Evolutionary conservation across 225 moss, liverwort and hornwort species (phyloP).

Genomic region (Bryoerythrophyllum caledonicum): DNA sequence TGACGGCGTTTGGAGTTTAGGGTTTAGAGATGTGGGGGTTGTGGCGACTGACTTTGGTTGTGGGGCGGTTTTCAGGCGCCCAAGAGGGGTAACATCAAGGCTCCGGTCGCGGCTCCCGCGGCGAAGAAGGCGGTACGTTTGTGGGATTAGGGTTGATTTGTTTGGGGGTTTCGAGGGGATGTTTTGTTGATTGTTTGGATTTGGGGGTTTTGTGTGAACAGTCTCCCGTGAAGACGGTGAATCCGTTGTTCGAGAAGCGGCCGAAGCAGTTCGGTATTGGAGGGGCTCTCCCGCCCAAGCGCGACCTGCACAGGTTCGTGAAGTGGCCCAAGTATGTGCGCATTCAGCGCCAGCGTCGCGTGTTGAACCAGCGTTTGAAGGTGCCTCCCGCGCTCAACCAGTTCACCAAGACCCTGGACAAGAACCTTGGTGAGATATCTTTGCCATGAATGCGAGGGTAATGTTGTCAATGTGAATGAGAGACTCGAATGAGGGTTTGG

Average conservation of each 20-base stretch:
- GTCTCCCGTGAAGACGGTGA: conserved; percentile 54
- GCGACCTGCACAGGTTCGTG: conserved; percentile 89
- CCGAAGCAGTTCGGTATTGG: conserved; percentile 72
- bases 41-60: background rate
- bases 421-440: conserved; percentile 64
- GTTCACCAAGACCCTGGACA: conserved; percentile 91
- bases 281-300: conserved; percentile 92
- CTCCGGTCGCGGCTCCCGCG: conserved; percentile 56
- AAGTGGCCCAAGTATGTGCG: conserved; percentile 99
- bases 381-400: conserved; percentile 92
- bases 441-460: background rate
- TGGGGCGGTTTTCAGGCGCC: conserved; percentile 49
- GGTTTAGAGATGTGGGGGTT: background rate
- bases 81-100: conserved; percentile 73
- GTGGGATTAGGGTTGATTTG: background rate
- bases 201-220: conserved; percentile 6
- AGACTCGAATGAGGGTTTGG: background rate
- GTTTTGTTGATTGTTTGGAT: too few relatives aligned
- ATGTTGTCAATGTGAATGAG: background rate
- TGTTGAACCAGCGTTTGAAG: conserved; percentile 90
- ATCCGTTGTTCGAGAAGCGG: conserved; percentile 60
- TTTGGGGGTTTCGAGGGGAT: too few relatives aligned
- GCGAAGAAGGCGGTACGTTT: conserved; percentile 55
- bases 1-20: conserved; percentile 4
- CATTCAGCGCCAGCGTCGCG: conserved; percentile 91